Evolutionary conservation across 2,329 filamentous ascomycete genomes (phyloP).

Genomic region (Zasmidium angulare): DNA sequence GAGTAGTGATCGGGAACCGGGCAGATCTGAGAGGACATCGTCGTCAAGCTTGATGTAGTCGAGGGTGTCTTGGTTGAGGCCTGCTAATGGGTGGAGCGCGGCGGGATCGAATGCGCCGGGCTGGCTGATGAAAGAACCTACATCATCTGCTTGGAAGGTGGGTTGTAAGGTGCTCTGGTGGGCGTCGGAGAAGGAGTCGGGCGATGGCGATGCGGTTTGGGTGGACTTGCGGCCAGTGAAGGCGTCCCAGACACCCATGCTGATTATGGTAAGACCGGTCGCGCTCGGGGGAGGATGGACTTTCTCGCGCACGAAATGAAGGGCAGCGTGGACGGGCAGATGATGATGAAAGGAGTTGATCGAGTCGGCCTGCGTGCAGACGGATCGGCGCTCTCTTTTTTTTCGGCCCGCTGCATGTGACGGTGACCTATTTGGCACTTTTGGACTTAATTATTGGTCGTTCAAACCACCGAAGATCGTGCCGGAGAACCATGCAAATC

Average conservation of each 20-base stretch:
- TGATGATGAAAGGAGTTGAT: constrained; percentile 5
- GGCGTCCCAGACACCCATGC: constrained; percentile 61
- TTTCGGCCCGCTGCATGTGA: neutral
- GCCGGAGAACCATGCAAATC: no score
- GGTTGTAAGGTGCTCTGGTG: constrained; percentile 38
- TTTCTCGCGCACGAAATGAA: neutral
- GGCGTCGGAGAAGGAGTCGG: constrained; percentile 47
- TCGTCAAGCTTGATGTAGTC: constrained; percentile 97
- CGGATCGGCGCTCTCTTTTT: neutral
- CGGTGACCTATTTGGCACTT: no score
- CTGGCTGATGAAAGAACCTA: constrained; percentile 79
- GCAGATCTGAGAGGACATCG: constrained; percentile 79
- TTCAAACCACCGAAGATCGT: no score
- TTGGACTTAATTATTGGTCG: no score
- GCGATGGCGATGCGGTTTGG: constrained; percentile 42
- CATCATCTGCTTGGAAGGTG: constrained; percentile 64
- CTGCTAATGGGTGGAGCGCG: constrained; percentile 87
- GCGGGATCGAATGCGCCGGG: constrained; percentile 81
- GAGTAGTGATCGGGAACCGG: constrained; percentile 80
- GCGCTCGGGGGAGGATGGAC: constrained; percentile 1
- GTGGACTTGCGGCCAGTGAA: constrained; percentile 59
- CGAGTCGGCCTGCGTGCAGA: neutral
- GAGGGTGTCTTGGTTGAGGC: constrained; percentile 86
- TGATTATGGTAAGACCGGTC: constrained; percentile 10
- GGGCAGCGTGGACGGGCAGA: constrained; percentile 1